phyloP scores from a whole-genome alignment of 2,329 filamentous ascomycete genomes.

The Fusarium hainanense region DNA sequence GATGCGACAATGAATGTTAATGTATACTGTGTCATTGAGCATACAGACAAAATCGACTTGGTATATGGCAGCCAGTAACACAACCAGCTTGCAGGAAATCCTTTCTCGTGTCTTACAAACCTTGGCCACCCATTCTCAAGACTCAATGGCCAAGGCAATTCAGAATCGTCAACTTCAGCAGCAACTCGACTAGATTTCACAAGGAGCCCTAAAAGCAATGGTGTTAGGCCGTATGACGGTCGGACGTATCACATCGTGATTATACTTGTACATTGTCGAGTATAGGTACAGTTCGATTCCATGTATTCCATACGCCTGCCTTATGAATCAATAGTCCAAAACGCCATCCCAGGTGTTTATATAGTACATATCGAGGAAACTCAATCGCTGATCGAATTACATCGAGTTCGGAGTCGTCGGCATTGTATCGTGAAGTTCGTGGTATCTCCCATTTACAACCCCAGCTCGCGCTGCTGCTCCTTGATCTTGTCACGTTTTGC shows the following conservation, averaged over 20 bases:
- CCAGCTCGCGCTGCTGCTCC: slow-evolving; percentile 70
- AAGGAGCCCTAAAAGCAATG: neutral
- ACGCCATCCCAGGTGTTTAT: slow-evolving; percentile 26
- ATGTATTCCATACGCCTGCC: slow-evolving; percentile 13
- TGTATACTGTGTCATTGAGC: neutral
- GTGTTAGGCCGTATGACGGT: too few species aligned
- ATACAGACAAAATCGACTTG: neutral
- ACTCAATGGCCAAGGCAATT: too few species aligned
- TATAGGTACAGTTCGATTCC: neutral
- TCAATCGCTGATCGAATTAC: neutral
- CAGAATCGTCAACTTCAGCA: too few species aligned
- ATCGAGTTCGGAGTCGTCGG: slow-evolving; percentile 1
- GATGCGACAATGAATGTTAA: neutral
- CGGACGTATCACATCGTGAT: neutral
- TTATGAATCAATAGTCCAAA: slow-evolving; percentile 10
- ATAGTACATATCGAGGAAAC: slow-evolving; percentile 24
- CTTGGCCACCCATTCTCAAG: neutral
- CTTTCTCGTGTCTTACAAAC: neutral
- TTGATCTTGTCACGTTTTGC: slow-evolving; percentile 78
- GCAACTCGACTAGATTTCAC: neutral
- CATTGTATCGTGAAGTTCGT: slow-evolving; percentile 6
- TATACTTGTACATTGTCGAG: slow-evolving; percentile 19
- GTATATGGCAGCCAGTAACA: neutral
- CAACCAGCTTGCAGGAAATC: too few species aligned
- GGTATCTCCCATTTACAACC: slow-evolving; percentile 45